Base-by-base conservation (phyloP, 2,329 filamentous ascomycete species). In the Myriosclerotinia duriaeana region DNA sequence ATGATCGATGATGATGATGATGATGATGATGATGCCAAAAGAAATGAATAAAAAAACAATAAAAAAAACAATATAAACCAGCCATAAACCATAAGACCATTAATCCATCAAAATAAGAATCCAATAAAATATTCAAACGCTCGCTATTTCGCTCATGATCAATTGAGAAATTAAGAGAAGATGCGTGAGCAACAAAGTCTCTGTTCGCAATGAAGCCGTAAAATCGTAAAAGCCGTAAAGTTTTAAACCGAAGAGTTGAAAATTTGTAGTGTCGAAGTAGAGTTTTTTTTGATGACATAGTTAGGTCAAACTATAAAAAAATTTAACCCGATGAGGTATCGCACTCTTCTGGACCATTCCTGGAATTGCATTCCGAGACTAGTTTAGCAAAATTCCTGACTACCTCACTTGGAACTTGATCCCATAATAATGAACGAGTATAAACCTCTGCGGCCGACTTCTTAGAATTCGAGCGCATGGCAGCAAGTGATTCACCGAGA, bases 361-460 rank as follows among this genome's bases (percentile, higher is more conserved):
- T 70, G 26, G 72, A 68, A 78, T 84, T 89, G 79, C 85, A 89
- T 75, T 95, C 90, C 71, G 90, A 87, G 73, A 97, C 90, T 85
- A 96, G 93, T 79, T 92, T 91, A 74, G 91, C 91, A 81, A 98
- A 98, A 77, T 94, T 92, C 73, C 89, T 87, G 64, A 99, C 92
- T 59, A 98, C 93, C 71, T 98, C 93, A 73, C 87, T 85, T 17
- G 95, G 93, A 73, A 98, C 93, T 78, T 93, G 91, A 75, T 97
- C 93, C 92, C 92, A 97, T 67, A 98, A 87, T 69, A 98, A 84
- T 69, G 92, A 96, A 67, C 94, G 87, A 44, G 93, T 96, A 80
- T 97, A 97, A 53, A 97, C 91, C 74, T 97, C 93, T 66, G 93
- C 91, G 58, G 89, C 90, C 62, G 86, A 85, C 72, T 90, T 86